Evolutionary conservation across 352 stramenopile genomes (phyloP).

Genomic region (Globisporangium barbulae): DNA sequence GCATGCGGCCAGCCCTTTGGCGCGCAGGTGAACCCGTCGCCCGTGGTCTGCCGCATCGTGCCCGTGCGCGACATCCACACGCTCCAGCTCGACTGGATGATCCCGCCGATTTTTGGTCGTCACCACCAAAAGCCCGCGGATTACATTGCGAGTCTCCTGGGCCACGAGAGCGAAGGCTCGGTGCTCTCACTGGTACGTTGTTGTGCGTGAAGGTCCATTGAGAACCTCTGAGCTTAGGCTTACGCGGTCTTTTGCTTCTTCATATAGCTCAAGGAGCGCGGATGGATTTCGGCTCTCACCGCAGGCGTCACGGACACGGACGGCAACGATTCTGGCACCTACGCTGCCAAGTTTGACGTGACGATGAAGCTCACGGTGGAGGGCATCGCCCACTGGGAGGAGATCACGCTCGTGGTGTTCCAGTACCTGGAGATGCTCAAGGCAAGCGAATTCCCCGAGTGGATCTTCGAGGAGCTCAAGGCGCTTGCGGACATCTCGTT

Average conservation of each 20-base stretch:
- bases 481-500: conserved; percentile 69
- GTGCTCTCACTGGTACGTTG: conserved; percentile 65
- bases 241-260: not conserved
- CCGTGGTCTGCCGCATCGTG: conserved; percentile 62
- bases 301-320: conserved; percentile 71
- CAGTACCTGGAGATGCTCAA: conserved; percentile 66
- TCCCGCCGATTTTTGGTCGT: conserved; percentile 61
- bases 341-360: conserved; percentile 63
- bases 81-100: conserved; percentile 75
- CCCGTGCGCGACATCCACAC: conserved; percentile 79
- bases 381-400: conserved; percentile 56
- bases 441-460: conserved; percentile 45
- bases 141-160: conserved; percentile 76
- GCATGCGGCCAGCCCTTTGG: conserved; percentile 51
- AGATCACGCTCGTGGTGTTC: conserved; percentile 60
- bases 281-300: conserved; percentile 75
- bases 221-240: not conserved
- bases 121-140: conserved; percentile 77
- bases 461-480: conserved; percentile 74
- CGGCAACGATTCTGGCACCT: conserved; percentile 67
- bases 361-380: conserved; percentile 72
- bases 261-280: conserved; percentile 62
- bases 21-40: conserved; percentile 26
- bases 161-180: conserved; percentile 82
- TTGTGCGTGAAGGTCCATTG: not conserved